Base-by-base conservation (phyloP, 352 stramenopile genomes). In the Phytophthora pluvialis region DNA sequence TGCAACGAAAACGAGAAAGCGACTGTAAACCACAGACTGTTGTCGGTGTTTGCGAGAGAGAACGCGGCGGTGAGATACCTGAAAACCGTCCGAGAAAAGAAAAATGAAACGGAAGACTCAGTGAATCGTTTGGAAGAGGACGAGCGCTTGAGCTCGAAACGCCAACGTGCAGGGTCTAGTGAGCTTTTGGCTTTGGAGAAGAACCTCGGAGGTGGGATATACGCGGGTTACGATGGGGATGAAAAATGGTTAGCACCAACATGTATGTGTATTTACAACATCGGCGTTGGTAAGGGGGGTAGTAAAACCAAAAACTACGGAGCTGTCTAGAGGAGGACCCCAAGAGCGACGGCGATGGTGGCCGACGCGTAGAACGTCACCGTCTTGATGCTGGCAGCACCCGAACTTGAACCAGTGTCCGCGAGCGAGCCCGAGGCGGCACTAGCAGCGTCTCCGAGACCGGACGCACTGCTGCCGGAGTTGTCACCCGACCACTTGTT, bases 261-360 rank as follows among this genome's bases (percentile, higher is more conserved):
- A 67, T 68, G 54, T 45, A 32, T 64, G 32, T 67, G 45, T 55
- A 64, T 59, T 35, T 45, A 35, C 31, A 35, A 61, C 42, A 62
- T 49, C 39, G 29, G 11, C 43, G 32, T 15, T 36, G 25, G 9
- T 52, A 4, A 12, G 32, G 10, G 11, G 29, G 12, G 36, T 55
- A 28, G n/a, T 16, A 50, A 65, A 29, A 44, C 15, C 4, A 26
- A 43, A 52, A 58, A 29, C 31, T 11, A 53, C 0, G 5, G 15
- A n/a, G 11, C 5, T 56, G 16, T n/a, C 58, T 60, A 75, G 15
- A 76, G n/a, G 9, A 76, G 63, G 32, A 40, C 52, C 45, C 32
- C 55, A 47, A 53, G 29, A 32, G 57, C 47, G 9, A 70, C 11
- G 5, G 44, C 40, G 18, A 76, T 42, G 13, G 52, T 57, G 3